Conservation (phyloP, 768 basidiomycete genomes). For the Pleurotus salmoneostramineus region DNA sequence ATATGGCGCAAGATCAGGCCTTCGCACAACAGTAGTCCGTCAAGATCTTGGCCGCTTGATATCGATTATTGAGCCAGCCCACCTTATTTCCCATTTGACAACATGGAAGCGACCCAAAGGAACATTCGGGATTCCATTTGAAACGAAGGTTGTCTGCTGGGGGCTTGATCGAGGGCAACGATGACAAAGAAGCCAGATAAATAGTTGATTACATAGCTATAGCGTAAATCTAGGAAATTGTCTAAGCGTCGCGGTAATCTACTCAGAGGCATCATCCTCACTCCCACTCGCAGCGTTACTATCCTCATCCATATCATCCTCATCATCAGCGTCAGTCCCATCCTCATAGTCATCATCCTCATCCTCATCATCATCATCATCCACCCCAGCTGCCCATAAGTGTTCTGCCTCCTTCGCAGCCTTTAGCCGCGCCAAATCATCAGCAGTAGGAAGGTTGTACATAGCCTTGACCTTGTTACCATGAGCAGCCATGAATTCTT, state of each 20-base stretch:
- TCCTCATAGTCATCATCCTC: neutral
- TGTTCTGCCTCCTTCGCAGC: neutral
- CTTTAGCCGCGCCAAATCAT: slow-evolving; percentile 13
- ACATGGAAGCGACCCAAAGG: slow-evolving; percentile 12
- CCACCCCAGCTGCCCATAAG: neutral
- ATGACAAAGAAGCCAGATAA: neutral
- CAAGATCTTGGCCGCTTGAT: slow-evolving; percentile 8
- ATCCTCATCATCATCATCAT: slow-evolving; percentile 8
- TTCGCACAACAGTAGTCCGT: slow-evolving; percentile 12
- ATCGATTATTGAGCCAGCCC: slow-evolving; percentile 17
- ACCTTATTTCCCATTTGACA: slow-evolving; percentile 22
- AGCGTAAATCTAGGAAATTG: neutral
- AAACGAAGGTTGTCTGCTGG: slow-evolving; percentile 17
- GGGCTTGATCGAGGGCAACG: slow-evolving; percentile 16
- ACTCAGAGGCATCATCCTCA: neutral
- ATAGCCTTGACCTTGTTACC: slow-evolving; percentile 16
- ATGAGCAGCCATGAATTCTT: slow-evolving; percentile 17
- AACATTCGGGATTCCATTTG: slow-evolving; percentile 15
- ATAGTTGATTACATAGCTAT: neutral
- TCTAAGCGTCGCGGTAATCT: neutral
- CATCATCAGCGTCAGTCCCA: too few relatives aligned
- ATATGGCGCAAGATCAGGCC: slow-evolving; percentile 4
- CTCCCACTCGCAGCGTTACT: too few relatives aligned
- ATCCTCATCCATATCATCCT: too few relatives aligned
- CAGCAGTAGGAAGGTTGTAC: slow-evolving; percentile 18